These are phyloP conservation scores for Prunus davidiana DNA, from an alignment of 306 rosid genomes.

Conservation along the genomic window DNA sequence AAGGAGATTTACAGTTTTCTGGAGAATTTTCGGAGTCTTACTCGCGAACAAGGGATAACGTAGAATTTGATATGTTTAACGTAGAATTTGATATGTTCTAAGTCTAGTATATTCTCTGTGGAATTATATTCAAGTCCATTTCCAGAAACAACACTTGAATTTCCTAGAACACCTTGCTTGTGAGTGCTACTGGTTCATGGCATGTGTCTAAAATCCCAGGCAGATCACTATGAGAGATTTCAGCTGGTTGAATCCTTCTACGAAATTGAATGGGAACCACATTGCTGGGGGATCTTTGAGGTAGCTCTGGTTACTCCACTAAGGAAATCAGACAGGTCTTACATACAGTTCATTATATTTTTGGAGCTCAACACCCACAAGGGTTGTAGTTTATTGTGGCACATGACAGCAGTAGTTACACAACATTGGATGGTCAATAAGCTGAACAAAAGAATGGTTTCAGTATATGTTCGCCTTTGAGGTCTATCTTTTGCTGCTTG, in stretches of 20 bases:
- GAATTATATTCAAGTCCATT: not conserved
- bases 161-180: not conserved
- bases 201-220: not conserved
- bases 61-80: constrained; percentile 28
- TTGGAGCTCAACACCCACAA: not conserved
- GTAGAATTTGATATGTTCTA: constrained; percentile 29
- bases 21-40: constrained; percentile 46
- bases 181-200: not conserved
- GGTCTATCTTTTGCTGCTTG: too few relatives aligned
- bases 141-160: not conserved
- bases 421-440: too few relatives aligned
- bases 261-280: too few relatives aligned
- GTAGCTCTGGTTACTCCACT: not conserved
- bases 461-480: too few relatives aligned
- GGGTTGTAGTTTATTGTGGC: not conserved
- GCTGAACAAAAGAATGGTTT: too few relatives aligned
- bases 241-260: not conserved
- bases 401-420: too few relatives aligned
- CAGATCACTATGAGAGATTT: not conserved
- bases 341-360: not conserved
- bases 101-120: not conserved
- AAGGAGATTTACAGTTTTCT: constrained; percentile 39
- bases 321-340: not conserved
- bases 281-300: not conserved
- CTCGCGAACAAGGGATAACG: constrained; percentile 42